A percentile compares a stretch with the other conserved stretches of the same genome.
These are phyloP conservation scores for Podospora comata DNA, from an alignment of 495 filamentous ascomycete species.

Conservation along the genomic window DNA sequence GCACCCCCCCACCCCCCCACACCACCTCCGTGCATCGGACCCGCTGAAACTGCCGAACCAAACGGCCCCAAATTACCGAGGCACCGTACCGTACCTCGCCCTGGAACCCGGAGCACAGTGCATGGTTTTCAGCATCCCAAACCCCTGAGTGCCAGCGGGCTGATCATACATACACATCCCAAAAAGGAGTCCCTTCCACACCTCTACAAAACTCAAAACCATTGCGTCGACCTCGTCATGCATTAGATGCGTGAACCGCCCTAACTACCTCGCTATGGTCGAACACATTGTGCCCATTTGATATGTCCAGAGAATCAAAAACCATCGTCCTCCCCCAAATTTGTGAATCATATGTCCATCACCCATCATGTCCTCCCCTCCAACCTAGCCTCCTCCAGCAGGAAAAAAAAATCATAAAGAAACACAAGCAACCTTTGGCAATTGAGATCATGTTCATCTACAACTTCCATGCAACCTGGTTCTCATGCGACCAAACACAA, in stretches of 20 bases:
- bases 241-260: conserved; percentile 4
- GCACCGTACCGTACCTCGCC: neutral
- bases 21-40: neutral
- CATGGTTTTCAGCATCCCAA: conserved; percentile 7
- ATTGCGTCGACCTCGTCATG: conserved; percentile 10
- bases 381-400: conserved; percentile 11
- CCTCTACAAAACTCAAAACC: neutral
- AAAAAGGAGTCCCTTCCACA: neutral
- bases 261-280: conserved; percentile 1
- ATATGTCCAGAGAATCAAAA: conserved; percentile 45
- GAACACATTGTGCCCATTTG: conserved; percentile 25
- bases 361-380: conserved; percentile 26
- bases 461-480: conserved; percentile 26
- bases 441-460: conserved; percentile 23
- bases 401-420: conserved; percentile 13
- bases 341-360: conserved; percentile 34
- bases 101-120: conserved; percentile 11
- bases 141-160: neutral
- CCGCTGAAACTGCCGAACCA: neutral
- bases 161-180: neutral
- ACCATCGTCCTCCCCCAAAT: conserved; percentile 24
- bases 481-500: conserved; percentile 44
- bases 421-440: conserved; percentile 26
- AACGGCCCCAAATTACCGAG: neutral
- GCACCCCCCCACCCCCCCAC: neutral